Conservation (phyloP, 2,329 filamentous ascomycete genomes). For the Sporothrix globosa region DNA sequence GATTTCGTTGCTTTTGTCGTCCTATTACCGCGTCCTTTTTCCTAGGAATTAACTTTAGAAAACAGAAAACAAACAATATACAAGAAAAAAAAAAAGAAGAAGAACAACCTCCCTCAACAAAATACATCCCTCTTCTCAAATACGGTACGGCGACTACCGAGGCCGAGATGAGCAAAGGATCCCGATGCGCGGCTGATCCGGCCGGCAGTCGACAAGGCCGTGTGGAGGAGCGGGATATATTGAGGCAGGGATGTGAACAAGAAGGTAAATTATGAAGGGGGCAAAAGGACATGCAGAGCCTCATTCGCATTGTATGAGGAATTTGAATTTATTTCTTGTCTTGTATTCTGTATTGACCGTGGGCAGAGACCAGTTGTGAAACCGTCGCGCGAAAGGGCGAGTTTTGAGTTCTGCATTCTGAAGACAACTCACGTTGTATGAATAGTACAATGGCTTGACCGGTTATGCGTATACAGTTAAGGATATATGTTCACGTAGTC, state of each 20-base stretch:
- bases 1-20: neutral
- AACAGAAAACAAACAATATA: no score
- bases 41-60: no score
- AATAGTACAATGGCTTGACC: conserved; percentile 9
- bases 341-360: neutral
- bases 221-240: neutral
- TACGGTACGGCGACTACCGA: conserved; percentile 18
- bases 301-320: neutral
- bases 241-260: neutral
- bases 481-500: neutral
- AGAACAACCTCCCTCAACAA: neutral
- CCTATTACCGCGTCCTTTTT: no score
- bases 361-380: neutral
- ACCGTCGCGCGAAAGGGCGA: neutral
- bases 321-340: neutral
- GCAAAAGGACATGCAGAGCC: neutral
- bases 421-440: neutral
- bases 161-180: conserved; percentile 25
- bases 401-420: neutral
- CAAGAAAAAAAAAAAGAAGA: neutral
- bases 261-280: neutral
- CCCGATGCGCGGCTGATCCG: conserved; percentile 9
- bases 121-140: neutral
- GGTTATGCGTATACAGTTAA: neutral
- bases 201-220: conserved; percentile 4